A percentile compares a stretch with the other conserved stretches of the same genome.
Evolutionary conservation across 2,329 filamentous ascomycete genomes (phyloP).

Genomic region (Calonectria crousiana): DNA sequence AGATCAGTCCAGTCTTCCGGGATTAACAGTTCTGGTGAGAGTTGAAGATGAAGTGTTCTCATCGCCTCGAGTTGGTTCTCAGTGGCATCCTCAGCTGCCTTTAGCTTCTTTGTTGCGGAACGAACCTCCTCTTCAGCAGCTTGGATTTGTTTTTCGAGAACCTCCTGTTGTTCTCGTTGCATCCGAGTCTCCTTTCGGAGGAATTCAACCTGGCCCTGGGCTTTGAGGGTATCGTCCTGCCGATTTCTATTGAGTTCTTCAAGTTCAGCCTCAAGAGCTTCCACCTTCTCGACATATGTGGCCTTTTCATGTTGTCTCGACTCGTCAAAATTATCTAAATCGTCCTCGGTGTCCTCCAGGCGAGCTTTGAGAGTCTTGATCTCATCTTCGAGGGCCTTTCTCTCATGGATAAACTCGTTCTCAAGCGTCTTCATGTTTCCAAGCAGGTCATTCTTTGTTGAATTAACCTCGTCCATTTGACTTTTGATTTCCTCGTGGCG

Average conservation of each 20-base stretch:
- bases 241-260: constrained; percentile 71
- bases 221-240: constrained; percentile 68
- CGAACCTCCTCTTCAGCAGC: constrained; percentile 66
- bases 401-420: constrained; percentile 86
- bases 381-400: constrained; percentile 85
- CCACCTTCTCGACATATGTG: constrained; percentile 75
- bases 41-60: constrained; percentile 68
- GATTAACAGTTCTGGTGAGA: constrained; percentile 65
- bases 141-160: constrained; percentile 69
- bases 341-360: constrained; percentile 91
- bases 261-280: constrained; percentile 77
- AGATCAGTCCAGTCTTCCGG: constrained; percentile 70
- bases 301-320: constrained; percentile 86
- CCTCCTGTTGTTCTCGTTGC: constrained; percentile 70
- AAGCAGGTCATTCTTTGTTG: constrained; percentile 93
- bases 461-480: constrained; percentile 86
- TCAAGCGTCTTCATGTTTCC: constrained; percentile 95
- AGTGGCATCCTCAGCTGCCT: constrained; percentile 63
- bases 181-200: constrained; percentile 70
- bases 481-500: constrained; percentile 72
- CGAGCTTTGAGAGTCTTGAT: constrained; percentile 80
- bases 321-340: constrained; percentile 86
- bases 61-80: constrained; percentile 67
- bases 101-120: constrained; percentile 62
- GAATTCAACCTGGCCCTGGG: constrained; percentile 72